Percentiles rank a stretch among this genome's conserved stretches.
Conservation (phyloP, 257 asterid genomes). For the Gentiana macrophylla region DNA sequence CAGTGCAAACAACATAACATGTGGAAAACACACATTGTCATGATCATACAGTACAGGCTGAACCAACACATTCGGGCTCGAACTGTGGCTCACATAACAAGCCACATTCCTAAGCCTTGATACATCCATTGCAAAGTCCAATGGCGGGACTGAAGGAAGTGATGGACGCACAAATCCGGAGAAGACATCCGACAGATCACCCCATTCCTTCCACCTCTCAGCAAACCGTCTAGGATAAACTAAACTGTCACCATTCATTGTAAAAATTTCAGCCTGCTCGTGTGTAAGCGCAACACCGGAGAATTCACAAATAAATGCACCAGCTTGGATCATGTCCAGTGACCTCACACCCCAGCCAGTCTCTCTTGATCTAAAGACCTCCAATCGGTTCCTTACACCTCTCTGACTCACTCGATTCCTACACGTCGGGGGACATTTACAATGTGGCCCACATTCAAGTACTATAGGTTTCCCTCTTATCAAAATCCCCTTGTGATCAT, state of each 20-base stretch:
- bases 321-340: slow-evolving; percentile 76
- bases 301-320: slow-evolving; percentile 83
- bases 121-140: slow-evolving; percentile 85
- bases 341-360: slow-evolving; percentile 95
- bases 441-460: slow-evolving; percentile 79
- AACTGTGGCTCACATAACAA: slow-evolving; percentile 79
- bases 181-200: slow-evolving; percentile 48
- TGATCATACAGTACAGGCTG: slow-evolving; percentile 81
- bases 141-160: slow-evolving; percentile 54
- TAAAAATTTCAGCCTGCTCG: slow-evolving; percentile 59
- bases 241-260: slow-evolving; percentile 83
- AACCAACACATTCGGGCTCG: slow-evolving; percentile 63
- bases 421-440: slow-evolving; percentile 63
- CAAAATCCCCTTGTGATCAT: slow-evolving; percentile 52
- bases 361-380: slow-evolving; percentile 80
- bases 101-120: slow-evolving; percentile 83
- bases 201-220: slow-evolving; percentile 85
- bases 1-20: slow-evolving; percentile 73
- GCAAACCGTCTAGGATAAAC: slow-evolving; percentile 69
- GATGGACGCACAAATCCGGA: slow-evolving; percentile 47
- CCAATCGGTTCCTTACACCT: slow-evolving; percentile 61
- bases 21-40: slow-evolving; percentile 64
- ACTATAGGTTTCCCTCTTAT: slow-evolving; percentile 73
- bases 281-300: slow-evolving; percentile 75
- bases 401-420: slow-evolving; percentile 73